phyloP scores from a whole-genome alignment of 305 asterid species.

The Rubia balearica region DNA sequence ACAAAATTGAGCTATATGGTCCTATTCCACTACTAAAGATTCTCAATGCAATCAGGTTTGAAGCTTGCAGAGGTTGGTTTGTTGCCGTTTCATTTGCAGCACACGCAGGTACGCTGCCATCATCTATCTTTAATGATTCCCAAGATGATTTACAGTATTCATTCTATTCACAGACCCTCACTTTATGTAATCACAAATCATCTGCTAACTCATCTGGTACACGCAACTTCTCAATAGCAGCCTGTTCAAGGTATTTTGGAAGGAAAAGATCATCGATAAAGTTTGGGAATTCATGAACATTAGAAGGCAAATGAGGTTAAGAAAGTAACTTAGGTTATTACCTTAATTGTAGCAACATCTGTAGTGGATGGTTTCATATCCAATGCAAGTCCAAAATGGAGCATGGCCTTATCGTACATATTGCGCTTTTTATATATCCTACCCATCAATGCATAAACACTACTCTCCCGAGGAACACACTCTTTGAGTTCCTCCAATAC shows the following conservation, averaged over 20 bases:
- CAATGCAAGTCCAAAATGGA: conserved; percentile 86
- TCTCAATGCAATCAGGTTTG: neutral
- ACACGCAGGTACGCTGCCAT: neutral
- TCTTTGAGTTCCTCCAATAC: conserved; percentile 96
- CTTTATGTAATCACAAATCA: conserved; percentile 26
- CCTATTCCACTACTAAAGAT: neutral
- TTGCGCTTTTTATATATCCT: conserved; percentile 67
- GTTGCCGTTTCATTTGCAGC: neutral
- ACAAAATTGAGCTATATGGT: conserved; percentile 17
- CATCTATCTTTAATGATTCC: neutral
- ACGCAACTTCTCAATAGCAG: conserved; percentile 85
- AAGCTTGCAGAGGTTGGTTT: neutral
- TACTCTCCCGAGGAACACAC: conserved; percentile 84
- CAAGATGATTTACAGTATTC: neutral
- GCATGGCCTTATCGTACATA: conserved; percentile 81
- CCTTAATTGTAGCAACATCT: conserved; percentile 93
- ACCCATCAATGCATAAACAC: conserved; percentile 95
- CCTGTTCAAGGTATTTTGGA: conserved; percentile 35
- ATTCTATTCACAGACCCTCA: neutral
- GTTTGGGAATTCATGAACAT: neutral
- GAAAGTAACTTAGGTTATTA: conserved; percentile 17
- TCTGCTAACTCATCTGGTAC: conserved; percentile 87
- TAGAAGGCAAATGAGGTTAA: neutral
- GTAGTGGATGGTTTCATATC: conserved; percentile 96
- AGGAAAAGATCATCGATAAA: neutral